phyloP scores from a whole-genome alignment of 2,329 filamentous ascomycete species.

The Cladosporium austrohemisphaericum region DNA sequence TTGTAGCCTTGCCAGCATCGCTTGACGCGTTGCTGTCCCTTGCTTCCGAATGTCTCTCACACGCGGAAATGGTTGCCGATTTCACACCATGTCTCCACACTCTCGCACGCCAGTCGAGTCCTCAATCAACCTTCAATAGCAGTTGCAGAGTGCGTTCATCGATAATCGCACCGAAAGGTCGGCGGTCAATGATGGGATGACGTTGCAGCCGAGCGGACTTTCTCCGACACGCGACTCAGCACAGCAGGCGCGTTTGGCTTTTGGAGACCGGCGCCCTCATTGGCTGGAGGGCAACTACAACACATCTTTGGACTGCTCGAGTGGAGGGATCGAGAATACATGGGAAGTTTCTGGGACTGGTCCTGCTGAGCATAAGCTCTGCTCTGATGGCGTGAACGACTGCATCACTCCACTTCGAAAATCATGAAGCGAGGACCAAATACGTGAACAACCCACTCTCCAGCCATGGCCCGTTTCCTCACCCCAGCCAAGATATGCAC shows the following conservation, averaged over 20 bases:
- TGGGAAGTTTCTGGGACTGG: too few species aligned
- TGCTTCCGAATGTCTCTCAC: neutral
- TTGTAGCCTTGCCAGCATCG: constrained; percentile 2
- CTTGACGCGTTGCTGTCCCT: neutral
- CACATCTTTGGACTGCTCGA: too few species aligned
- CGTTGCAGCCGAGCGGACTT: constrained; percentile 8
- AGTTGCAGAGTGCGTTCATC: too few species aligned
- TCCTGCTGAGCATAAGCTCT: too few species aligned
- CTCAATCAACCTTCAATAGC: neutral
- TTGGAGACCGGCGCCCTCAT: too few species aligned
- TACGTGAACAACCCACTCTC: constrained; percentile 1
- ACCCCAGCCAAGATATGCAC: constrained; percentile 86
- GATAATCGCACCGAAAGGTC: neutral
- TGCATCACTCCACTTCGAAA: neutral
- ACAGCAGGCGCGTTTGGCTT: constrained; percentile 1
- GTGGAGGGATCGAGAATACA: too few species aligned
- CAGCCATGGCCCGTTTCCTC: constrained; percentile 70
- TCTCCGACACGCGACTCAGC: constrained; percentile 3
- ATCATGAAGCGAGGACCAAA: constrained; percentile 18
- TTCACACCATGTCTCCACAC: constrained; percentile 1
- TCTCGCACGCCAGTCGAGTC: too few species aligned
- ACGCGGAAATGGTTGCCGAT: neutral
- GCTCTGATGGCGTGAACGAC: neutral
- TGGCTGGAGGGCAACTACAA: too few species aligned
- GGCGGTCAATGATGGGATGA: constrained; percentile 6